Evolutionary conservation across 257 asterid genomes (phyloP).

Genomic region (Cynanchum wilfordii): DNA sequence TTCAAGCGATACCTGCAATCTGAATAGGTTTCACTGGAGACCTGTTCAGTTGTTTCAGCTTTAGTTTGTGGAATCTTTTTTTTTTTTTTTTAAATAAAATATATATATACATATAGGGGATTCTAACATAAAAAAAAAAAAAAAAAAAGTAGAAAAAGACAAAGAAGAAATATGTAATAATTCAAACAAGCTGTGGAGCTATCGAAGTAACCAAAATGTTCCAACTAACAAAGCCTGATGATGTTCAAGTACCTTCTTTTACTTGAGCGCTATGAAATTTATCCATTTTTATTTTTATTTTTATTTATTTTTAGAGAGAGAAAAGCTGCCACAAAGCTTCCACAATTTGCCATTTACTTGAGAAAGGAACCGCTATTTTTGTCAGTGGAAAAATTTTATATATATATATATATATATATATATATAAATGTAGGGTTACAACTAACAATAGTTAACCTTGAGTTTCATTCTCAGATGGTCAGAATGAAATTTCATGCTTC

Average conservation of each 20-base stretch:
- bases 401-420: too few relatives aligned
- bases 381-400: constrained; percentile 7
- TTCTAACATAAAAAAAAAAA: neutral
- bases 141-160: constrained; percentile 15
- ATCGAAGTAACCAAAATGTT: constrained; percentile 25
- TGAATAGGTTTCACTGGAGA: constrained; percentile 4
- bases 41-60: constrained; percentile 17
- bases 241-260: constrained; percentile 13
- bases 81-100: neutral
- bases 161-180: constrained; percentile 22
- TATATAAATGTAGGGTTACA: neutral
- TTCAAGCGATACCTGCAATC: constrained; percentile 7
- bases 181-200: constrained; percentile 17
- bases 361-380: constrained; percentile 1
- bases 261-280: constrained; percentile 17
- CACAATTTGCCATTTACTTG: constrained; percentile 4
- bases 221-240: constrained; percentile 32
- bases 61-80: constrained; percentile 6
- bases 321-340: constrained; percentile 16
- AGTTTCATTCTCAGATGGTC: too few relatives aligned
- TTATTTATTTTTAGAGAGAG: neutral
- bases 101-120: neutral
- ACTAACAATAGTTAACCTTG: neutral
- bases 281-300: constrained; percentile 10
- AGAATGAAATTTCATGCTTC: neutral